Percentiles rank a stretch among this genome's conserved stretches.
Evolutionary conservation across 139 green algal genomes (phyloP).

Genomic region (Spirogloea muscicola): DNA sequence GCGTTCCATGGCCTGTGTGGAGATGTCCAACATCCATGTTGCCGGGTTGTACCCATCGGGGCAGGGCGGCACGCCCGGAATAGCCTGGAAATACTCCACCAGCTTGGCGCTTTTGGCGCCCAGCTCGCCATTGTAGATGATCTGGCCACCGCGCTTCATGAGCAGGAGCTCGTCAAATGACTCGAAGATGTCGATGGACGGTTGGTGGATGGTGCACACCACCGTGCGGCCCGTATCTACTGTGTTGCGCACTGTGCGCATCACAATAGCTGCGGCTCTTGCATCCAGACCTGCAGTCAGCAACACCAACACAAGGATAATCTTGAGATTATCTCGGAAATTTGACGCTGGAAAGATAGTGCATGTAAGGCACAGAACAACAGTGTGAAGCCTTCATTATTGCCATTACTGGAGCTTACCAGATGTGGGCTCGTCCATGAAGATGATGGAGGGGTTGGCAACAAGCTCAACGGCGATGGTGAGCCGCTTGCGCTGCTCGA

Average conservation of each 20-base stretch:
- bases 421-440: constrained; percentile 56
- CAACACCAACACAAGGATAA: constrained; percentile 70
- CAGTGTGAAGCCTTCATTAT: no score
- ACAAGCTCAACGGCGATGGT: constrained; percentile 93
- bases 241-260: constrained; percentile 41
- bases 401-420: no score
- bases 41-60: constrained; percentile 62
- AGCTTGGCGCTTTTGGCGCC: constrained; percentile 60
- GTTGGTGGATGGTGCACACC: constrained; percentile 91
- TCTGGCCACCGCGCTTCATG: constrained; percentile 66
- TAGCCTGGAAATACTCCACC: constrained; percentile 34
- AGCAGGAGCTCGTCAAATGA: constrained; percentile 58
- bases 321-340: no score
- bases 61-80: constrained; percentile 26
- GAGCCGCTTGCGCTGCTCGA: constrained; percentile 75
- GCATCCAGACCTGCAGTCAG: constrained; percentile 55
- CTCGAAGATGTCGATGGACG: constrained; percentile 50
- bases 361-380: no score
- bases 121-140: constrained; percentile 78
- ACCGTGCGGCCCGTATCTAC: constrained; percentile 64
- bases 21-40: constrained; percentile 75
- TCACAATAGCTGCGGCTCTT: constrained; percentile 44
- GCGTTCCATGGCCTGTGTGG: constrained; percentile 3
- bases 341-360: no score
- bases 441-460: constrained; percentile 62